Evolutionary conservation across 75 land plant species (phyloP).

Genomic region (Sequoiadendron giganteum): DNA sequence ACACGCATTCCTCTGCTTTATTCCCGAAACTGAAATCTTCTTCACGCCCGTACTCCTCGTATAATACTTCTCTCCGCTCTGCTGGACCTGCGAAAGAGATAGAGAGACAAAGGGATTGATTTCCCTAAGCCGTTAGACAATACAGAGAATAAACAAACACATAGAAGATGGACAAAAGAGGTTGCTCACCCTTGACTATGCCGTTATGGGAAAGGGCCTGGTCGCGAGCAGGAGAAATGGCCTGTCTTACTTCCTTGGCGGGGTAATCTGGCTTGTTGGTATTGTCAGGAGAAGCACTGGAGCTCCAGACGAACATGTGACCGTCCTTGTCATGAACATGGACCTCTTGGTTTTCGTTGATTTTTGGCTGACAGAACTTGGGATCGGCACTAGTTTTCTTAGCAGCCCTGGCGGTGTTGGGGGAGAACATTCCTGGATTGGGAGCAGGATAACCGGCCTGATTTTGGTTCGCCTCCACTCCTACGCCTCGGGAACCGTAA

Average conservation of each 20-base stretch:
- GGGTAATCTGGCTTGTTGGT: constrained; percentile 3
- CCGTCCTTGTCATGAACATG: constrained; percentile 40
- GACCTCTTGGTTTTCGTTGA: constrained; percentile 1
- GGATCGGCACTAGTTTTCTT: constrained; percentile 14
- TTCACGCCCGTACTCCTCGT: constrained; percentile 19
- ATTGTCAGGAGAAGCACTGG: constrained; percentile 67
- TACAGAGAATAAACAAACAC: background rate
- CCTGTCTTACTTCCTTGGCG: constrained; percentile 68
- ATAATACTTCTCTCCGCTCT: constrained; percentile 16
- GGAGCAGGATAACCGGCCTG: constrained; percentile 41
- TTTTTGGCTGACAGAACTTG: constrained; percentile 5
- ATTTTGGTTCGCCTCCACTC: background rate
- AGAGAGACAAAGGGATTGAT: background rate
- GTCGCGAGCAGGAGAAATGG: constrained; percentile 38
- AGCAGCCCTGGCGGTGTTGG: constrained; percentile 15
- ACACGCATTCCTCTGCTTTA: constrained; percentile 19
- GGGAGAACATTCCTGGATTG: constrained; percentile 50
- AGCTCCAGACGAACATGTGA: constrained; percentile 93
- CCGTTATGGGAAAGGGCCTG: constrained; percentile 38
- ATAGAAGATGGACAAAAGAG: background rate
- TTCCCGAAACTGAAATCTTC: constrained; percentile 69
- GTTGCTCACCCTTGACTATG: constrained; percentile 32
- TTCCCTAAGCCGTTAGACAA: background rate
- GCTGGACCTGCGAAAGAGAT: background rate
- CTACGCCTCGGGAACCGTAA: constrained; percentile 9